phyloP scores from a whole-genome alignment of 2,329 filamentous ascomycete species.

The Colletotrichum gloeosporioides region DNA sequence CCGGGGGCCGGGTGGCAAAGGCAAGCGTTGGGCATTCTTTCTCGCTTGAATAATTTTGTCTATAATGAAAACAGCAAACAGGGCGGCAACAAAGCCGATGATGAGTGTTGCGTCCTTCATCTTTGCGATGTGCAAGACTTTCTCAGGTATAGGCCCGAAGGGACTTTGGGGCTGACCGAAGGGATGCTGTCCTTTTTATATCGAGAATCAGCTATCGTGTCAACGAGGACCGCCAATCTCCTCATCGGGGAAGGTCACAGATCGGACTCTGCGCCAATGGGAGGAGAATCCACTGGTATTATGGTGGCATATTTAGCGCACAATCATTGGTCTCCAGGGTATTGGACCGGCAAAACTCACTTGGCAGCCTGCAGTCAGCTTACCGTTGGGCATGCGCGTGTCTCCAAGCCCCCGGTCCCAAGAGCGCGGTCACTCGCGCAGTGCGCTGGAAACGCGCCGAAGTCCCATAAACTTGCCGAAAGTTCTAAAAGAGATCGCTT shows the following conservation, averaged over 20 bases:
- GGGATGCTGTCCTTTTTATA: not conserved
- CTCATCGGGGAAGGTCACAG: not conserved
- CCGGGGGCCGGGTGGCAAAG: constrained; percentile 29
- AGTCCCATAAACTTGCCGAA: not conserved
- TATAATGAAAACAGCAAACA: not conserved
- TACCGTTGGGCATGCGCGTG: not conserved
- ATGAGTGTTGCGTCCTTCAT: not conserved
- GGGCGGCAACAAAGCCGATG: not conserved
- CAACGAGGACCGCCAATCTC: not conserved
- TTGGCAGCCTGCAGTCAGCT: not conserved
- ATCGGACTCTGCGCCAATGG: not conserved
- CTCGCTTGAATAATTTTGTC: not conserved
- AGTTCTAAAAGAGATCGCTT: not conserved
- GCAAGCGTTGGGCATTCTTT: not conserved
- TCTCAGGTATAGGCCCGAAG: not conserved
- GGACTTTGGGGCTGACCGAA: not conserved
- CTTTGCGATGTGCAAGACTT: not conserved
- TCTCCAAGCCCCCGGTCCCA: not conserved
- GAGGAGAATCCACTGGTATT: not conserved
- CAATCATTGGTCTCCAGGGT: not conserved
- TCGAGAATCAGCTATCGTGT: not conserved
- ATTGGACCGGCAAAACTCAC: not conserved
- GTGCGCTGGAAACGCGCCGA: not conserved
- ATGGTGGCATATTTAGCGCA: not conserved
- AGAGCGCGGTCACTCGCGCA: not conserved